Base-by-base conservation (phyloP, 2,329 filamentous ascomycete genomes). In the Massarina eburnea region DNA sequence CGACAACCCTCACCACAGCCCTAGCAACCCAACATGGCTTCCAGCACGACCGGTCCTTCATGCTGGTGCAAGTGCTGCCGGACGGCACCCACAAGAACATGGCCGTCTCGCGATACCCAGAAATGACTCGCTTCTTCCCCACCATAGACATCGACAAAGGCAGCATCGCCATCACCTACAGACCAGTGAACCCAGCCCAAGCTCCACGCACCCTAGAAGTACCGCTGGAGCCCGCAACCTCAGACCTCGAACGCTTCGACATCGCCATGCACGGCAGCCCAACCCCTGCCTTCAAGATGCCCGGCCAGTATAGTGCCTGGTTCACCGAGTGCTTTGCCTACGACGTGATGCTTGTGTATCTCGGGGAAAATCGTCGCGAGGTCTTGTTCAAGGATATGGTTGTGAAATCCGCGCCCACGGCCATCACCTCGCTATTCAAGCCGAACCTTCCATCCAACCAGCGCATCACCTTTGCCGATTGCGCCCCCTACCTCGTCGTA, bases 401-500 rank as follows among this genome's bases (percentile, higher is more conserved):
- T 21, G 57, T 67, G 36, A 48, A 58, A 48, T 39, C 62, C 41
- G 52, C 67, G 38, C 48, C 58, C n/a, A n/a, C n/a, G n/a, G n/a
- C n/a, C n/a, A n/a, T n/a, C n/a, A n/a, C n/a, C n/a, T n/a, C n/a
- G n/a, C n/a, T n/a, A n/a, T n/a, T 48, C 39, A 62, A 41, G 54
- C 9, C 29, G 14, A 14, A 36, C 37, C 37, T 42, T 5, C 48
- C 37, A 15, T 40, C 36, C 24, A 48, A 61, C 20, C 49, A 59
- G n/a, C 42, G 61, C 18, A 77, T 92, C 34, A 82, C 80, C 2
- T 94, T 92, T 69, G 81, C 83, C 30, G 89, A 94, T 68, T 81
- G 81, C 52, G 88, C 88, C 1, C 86, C 89, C 1, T 88, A 87
- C 64, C 79, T 96, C 12, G 69, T 96, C 19, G 78, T 85, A 4